Conservation (phyloP, 129 eudicot genomes). For the Flaveria bidentis region DNA sequence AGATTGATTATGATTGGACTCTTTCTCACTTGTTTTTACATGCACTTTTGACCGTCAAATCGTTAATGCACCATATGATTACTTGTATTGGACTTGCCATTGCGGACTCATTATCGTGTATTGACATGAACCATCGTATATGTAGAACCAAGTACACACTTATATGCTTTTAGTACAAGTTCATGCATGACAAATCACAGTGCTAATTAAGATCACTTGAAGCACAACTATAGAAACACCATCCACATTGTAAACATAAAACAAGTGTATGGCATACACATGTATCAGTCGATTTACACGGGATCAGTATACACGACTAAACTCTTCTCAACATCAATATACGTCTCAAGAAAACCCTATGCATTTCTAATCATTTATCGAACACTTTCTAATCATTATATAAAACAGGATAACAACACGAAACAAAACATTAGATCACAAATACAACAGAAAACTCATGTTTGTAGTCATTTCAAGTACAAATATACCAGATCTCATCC, state of each 20-base stretch:
- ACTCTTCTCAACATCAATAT: neutral
- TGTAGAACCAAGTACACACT: too few relatives aligned
- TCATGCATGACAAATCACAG: too few relatives aligned
- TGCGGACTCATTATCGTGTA: too few relatives aligned
- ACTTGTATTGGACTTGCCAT: too few relatives aligned
- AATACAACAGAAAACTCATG: constrained; percentile 12
- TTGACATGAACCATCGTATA: too few relatives aligned
- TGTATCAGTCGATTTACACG: neutral
- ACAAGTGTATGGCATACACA: neutral
- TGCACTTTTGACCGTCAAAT: too few relatives aligned
- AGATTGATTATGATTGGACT: too few relatives aligned
- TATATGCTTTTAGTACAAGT: too few relatives aligned
- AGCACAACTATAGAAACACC: neutral
- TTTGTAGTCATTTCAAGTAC: constrained; percentile 20
- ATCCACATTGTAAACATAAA: neutral
- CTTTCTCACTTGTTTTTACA: too few relatives aligned
- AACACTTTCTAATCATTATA: neutral
- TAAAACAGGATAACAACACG: neutral
- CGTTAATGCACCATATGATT: too few relatives aligned
- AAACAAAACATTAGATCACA: constrained; percentile 12
- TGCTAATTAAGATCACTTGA: neutral
- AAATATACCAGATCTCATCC: constrained; percentile 11
- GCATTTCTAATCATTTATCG: neutral
- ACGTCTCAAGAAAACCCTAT: constrained; percentile 5
- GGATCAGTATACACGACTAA: constrained; percentile 12